Conservation (phyloP, 2,329 filamentous ascomycete species). For the Alternaria sp. region DNA sequence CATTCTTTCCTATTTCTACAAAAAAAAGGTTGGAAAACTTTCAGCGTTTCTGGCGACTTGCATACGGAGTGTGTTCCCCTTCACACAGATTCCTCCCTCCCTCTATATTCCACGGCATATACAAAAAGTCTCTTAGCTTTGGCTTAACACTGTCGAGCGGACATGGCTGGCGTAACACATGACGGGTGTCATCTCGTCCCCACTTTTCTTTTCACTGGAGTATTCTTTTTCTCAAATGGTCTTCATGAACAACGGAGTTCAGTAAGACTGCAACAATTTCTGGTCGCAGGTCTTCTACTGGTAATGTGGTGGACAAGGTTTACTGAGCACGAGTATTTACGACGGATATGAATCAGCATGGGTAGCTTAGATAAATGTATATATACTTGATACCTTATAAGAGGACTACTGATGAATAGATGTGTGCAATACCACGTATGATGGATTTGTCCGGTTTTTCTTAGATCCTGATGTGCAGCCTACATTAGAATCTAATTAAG, state of each 20-base stretch:
- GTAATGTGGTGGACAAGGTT: not conserved
- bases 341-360: slow-evolving; percentile 7
- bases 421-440: not conserved
- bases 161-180: slow-evolving; percentile 1
- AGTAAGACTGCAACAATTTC: not conserved
- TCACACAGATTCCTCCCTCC: not conserved
- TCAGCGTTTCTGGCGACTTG: slow-evolving; percentile 18
- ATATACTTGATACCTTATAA: slow-evolving; percentile 3
- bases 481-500: too few species aligned
- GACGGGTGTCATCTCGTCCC: not conserved
- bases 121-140: slow-evolving; percentile 16
- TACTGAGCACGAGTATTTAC: slow-evolving; percentile 1
- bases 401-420: not conserved
- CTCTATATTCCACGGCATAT: slow-evolving; percentile 13
- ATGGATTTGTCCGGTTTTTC: not conserved
- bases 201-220: not conserved
- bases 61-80: slow-evolving; percentile 11
- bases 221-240: not conserved
- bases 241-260: slow-evolving; percentile 6
- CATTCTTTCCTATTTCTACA: slow-evolving; percentile 7
- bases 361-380: slow-evolving; percentile 3
- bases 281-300: not conserved
- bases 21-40: slow-evolving; percentile 14
- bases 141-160: slow-evolving; percentile 1
- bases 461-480: too few species aligned